These are phyloP conservation scores for Podospora pseudopauciseta DNA, from an alignment of 495 filamentous ascomycete genomes.

Conservation along the genomic window DNA sequence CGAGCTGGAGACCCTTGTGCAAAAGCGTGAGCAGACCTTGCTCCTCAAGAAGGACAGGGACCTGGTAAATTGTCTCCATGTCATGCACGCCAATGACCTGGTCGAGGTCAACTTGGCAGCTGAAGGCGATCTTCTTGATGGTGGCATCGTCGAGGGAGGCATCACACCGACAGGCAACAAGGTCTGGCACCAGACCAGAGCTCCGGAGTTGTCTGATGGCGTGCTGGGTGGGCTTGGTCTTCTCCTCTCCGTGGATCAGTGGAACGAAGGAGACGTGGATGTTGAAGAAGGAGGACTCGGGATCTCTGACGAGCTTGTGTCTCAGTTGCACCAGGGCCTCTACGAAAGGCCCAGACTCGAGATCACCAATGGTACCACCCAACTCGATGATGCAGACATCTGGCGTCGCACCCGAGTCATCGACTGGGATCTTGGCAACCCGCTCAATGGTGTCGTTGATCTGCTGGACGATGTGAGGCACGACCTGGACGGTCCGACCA, in stretches of 20 bases:
- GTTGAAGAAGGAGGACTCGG: slow-evolving; percentile 66
- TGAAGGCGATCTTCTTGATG: slow-evolving; percentile 80
- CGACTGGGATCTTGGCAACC: slow-evolving; percentile 81
- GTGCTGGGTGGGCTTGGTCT: slow-evolving; percentile 94
- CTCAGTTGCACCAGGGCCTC: slow-evolving; percentile 61
- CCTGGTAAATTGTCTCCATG: slow-evolving; percentile 84
- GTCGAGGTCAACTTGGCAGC: slow-evolving; percentile 74
- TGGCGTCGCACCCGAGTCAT: slow-evolving; percentile 74
- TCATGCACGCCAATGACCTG: slow-evolving; percentile 86
- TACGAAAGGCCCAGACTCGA: slow-evolving; percentile 86
- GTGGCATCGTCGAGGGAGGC: slow-evolving; percentile 65
- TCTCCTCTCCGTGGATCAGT: slow-evolving; percentile 71
- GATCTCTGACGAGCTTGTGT: slow-evolving; percentile 61
- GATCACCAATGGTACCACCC: slow-evolving; percentile 59
- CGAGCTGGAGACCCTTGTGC: slow-evolving; percentile 55
- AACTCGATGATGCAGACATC: slow-evolving; percentile 85
- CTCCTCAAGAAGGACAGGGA: slow-evolving; percentile 80
- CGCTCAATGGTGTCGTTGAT: slow-evolving; percentile 92
- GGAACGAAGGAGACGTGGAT: slow-evolving; percentile 84
- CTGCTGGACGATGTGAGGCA: slow-evolving; percentile 84
- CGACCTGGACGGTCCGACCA: slow-evolving; percentile 88
- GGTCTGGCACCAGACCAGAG: slow-evolving; percentile 79
- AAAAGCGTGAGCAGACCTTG: slow-evolving; percentile 69
- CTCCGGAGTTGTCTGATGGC: slow-evolving; percentile 78
- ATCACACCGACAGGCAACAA: slow-evolving; percentile 92